These are phyloP conservation scores for Cyclanthera cordifolia DNA, from an alignment of 306 rosid genomes.

Conservation along the genomic window DNA sequence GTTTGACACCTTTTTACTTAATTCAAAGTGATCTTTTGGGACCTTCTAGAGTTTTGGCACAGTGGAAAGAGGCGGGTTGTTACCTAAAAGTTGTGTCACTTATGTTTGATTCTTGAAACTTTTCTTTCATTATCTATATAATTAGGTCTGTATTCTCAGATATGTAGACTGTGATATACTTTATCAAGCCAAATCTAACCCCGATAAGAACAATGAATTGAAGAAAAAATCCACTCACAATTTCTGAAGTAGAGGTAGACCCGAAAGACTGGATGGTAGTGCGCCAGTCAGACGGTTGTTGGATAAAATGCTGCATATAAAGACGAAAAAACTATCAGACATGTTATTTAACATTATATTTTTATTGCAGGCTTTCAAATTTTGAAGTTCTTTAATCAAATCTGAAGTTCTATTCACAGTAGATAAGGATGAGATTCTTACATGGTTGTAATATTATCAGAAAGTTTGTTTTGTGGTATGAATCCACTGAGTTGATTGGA, in stretches of 20 bases:
- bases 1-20: too few species aligned
- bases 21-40: too few species aligned
- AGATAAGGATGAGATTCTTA: constrained; percentile 28
- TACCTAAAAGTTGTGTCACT: background rate
- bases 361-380: background rate
- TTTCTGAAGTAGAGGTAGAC: constrained; percentile 50
- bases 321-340: background rate
- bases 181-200: background rate
- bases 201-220: background rate
- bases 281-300: constrained; percentile 58
- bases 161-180: background rate
- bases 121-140: background rate
- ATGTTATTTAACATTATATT: background rate
- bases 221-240: constrained; percentile 36
- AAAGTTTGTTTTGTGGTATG: constrained; percentile 43
- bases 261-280: constrained; percentile 51
- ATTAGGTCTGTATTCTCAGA: background rate
- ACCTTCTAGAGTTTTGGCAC: too few species aligned
- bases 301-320: constrained; percentile 48
- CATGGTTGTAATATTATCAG: constrained; percentile 69
- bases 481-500: constrained; percentile 60
- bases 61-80: too few species aligned
- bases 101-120: background rate
- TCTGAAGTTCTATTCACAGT: background rate
- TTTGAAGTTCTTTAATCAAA: background rate